Conservation (phyloP, 352 stramenopile genomes). For the Phytophthora megakarya region DNA sequence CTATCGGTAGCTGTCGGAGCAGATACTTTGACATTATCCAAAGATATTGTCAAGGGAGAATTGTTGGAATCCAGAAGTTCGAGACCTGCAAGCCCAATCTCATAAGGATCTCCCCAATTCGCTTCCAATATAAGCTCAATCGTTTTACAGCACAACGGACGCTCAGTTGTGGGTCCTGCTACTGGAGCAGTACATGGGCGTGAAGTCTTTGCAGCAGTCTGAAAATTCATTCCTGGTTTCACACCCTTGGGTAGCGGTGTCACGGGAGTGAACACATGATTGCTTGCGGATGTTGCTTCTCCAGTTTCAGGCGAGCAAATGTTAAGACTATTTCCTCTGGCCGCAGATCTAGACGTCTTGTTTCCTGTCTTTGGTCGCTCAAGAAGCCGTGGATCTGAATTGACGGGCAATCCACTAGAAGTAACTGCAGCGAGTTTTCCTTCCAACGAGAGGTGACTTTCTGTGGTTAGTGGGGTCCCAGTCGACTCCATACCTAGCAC, state of each 20-base stretch:
- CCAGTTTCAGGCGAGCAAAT: constrained; percentile 18
- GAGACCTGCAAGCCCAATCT: constrained; percentile 62
- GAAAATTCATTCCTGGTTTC: constrained; percentile 42
- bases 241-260: constrained; percentile 46
- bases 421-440: not conserved
- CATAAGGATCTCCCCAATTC: constrained; percentile 77
- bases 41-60: constrained; percentile 37
- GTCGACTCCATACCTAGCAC: not conserved
- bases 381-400: constrained; percentile 24
- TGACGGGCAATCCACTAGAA: constrained; percentile 1
- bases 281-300: constrained; percentile 12
- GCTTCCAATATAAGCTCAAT: constrained; percentile 64
- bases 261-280: constrained; percentile 34
- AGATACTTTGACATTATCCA: constrained; percentile 36
- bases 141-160: constrained; percentile 49
- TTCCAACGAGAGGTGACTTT: not conserved
- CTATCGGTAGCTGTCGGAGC: constrained; percentile 41
- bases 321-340: constrained; percentile 30
- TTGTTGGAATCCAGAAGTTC: constrained; percentile 70
- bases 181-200: constrained; percentile 72
- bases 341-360: constrained; percentile 35
- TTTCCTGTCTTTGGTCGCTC: constrained; percentile 67
- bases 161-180: constrained; percentile 43
- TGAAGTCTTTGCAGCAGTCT: constrained; percentile 27
- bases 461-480: not conserved